Evolutionary conservation across 768 basidiomycete species (phyloP), one percentile per base, ranked within the genome.

Genomic region (Dioszegia hungarica): DNA sequence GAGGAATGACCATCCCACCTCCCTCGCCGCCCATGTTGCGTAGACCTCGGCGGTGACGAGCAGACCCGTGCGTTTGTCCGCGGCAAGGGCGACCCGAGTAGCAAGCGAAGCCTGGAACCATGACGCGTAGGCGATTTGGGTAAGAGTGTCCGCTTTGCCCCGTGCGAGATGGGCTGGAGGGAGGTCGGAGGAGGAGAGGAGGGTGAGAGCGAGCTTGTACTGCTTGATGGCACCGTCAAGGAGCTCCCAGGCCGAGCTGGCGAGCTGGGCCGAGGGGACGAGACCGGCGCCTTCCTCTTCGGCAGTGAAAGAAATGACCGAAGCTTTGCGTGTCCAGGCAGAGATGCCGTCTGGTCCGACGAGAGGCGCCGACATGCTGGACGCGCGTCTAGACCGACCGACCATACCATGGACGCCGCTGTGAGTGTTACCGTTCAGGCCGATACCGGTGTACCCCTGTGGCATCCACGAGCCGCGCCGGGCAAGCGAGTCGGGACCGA

Each of bases 1-100:
- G 10, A 75, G 31, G 60, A 70, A 75, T 5, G 72, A 72, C 74
- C 72, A 75, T 10, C 75, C 75, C 24, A 77, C 68, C 56, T 77
- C 76, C 34, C 70, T 57, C 2, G 76, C 74, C 11, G 76, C 74
- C 76, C 76, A 75, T 0, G 71, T 72, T 0, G 74, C 43, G 53
- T 77, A 77, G 15, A 75, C 67, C 54, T 75, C 76, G 28, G 74
- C 70, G 4, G 72, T 70, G 19, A 72, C 72, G 36, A 75, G 62
- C 9, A 72, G 57, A 1, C 67, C 59, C 1, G 68, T 66, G 31
- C 66, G 51, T 27, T 68, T 70, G 25, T 74, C 71, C 20, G 61
- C 68, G 0, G 74, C 74, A 20, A 63, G 55, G 4, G 64, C 20
- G 9, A 75, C 41, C 34, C 69, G 62, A 12, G 65, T 60, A 0